Conservation (phyloP, 768 basidiomycete genomes). For the Mycena rebaudengoi region DNA sequence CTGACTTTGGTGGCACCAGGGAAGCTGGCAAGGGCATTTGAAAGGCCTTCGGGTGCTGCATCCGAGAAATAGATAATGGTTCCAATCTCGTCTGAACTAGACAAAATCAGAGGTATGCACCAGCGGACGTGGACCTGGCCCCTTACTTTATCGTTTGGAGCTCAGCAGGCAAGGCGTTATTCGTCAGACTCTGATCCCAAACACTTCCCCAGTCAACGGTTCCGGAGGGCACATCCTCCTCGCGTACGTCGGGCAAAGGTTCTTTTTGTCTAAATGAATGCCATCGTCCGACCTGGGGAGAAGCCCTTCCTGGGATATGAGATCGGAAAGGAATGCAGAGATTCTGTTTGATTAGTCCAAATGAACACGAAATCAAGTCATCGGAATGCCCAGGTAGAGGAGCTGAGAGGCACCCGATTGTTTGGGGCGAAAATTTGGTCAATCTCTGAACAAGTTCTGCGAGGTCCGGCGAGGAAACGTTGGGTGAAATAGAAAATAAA, state of each 20-base stretch:
- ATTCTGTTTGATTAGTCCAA: constrained; percentile 60
- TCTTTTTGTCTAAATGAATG: constrained; percentile 61
- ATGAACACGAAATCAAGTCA: constrained; percentile 57
- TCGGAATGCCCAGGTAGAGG: constrained; percentile 43
- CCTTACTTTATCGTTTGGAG: constrained; percentile 50
- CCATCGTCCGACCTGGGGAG: constrained; percentile 76
- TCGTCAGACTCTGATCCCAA: constrained; percentile 48
- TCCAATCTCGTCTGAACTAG: constrained; percentile 41
- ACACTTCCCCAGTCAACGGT: constrained; percentile 59
- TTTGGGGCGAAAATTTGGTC: constrained; percentile 46
- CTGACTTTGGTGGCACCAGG: constrained; percentile 59
- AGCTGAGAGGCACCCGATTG: constrained; percentile 72
- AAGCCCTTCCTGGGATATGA: constrained; percentile 63
- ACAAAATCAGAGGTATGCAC: neutral
- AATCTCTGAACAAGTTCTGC: constrained; percentile 49
- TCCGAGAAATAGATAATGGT: constrained; percentile 67
- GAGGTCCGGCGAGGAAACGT: constrained; percentile 47
- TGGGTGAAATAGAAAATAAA: constrained; percentile 61
- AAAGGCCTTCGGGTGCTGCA: constrained; percentile 63
- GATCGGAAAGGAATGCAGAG: constrained; percentile 66
- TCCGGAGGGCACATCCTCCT: constrained; percentile 25
- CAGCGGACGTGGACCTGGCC: neutral
- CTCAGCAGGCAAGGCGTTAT: constrained; percentile 44
- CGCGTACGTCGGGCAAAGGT: constrained; percentile 16
- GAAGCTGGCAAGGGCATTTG: constrained; percentile 51